Conservation (phyloP, 2,329 filamentous ascomycete species). For the Stachybotrys echinatus region DNA sequence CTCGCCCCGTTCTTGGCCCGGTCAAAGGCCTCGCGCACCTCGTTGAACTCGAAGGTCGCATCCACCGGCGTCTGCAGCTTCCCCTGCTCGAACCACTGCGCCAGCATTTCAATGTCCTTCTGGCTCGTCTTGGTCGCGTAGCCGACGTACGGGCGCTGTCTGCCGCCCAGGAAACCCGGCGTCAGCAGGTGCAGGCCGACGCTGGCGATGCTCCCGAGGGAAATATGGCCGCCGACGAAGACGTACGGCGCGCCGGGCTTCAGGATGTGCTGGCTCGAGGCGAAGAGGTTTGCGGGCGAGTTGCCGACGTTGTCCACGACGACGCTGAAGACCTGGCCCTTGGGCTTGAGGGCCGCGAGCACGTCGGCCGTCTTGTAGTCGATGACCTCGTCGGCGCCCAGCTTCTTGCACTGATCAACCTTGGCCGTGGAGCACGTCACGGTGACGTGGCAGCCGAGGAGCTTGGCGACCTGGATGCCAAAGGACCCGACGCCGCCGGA, state of each 20-base stretch:
- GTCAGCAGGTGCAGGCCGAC: conserved; percentile 17
- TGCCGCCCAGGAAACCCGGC: conserved; percentile 31
- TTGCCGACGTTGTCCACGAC: conserved; percentile 55
- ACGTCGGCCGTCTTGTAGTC: conserved; percentile 53
- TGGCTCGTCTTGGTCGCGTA: conserved; percentile 33
- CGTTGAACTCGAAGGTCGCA: conserved; percentile 48
- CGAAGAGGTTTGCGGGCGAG: conserved; percentile 44
- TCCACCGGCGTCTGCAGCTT: conserved; percentile 54
- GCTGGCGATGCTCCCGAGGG: conserved; percentile 15
- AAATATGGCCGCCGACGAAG: conserved; percentile 39
- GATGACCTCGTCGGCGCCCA: conserved; percentile 62
- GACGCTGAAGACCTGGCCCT: conserved; percentile 42
- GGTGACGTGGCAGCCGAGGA: conserved; percentile 54
- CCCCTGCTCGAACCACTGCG: conserved; percentile 50
- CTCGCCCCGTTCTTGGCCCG: conserved; percentile 53
- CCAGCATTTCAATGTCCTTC: conserved; percentile 44
- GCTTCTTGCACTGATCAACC: conserved; percentile 45
- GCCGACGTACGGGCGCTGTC: conserved; percentile 35
- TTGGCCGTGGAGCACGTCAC: conserved; percentile 58
- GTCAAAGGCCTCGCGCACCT: conserved; percentile 51
- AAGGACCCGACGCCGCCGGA: conserved; percentile 59
- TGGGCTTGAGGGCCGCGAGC: conserved; percentile 36
- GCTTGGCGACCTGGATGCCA: conserved; percentile 60
- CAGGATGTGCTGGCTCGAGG: conserved; percentile 43
- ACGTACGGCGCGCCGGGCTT: conserved; percentile 41